phyloP scores from a whole-genome alignment of 148 eudicot genomes.

The Dysphania ambrosioides region DNA sequence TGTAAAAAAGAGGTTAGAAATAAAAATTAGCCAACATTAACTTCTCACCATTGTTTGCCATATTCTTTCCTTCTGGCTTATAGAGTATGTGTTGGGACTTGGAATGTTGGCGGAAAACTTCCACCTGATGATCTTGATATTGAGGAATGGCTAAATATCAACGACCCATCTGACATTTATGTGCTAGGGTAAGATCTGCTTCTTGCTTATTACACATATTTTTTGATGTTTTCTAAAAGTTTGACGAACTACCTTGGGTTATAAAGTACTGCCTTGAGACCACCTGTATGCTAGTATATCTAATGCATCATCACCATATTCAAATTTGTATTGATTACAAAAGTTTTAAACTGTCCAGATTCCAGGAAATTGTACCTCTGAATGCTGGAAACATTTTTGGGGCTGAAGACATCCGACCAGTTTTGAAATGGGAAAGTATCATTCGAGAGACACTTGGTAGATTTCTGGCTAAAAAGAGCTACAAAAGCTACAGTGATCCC shows the following conservation, averaged over 20 bases:
- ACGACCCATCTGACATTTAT: constrained; percentile 81
- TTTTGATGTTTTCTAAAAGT: not conserved
- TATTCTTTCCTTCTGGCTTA: constrained; percentile 14
- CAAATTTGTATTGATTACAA: not conserved
- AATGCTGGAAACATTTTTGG: constrained; percentile 95
- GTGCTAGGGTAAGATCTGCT: constrained; percentile 73
- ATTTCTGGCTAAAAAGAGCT: constrained; percentile 48
- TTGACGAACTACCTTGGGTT: not conserved
- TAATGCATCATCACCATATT: too few species aligned
- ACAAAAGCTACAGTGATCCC: constrained; percentile 81
- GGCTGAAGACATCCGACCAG: constrained; percentile 82
- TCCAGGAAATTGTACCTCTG: constrained; percentile 91
- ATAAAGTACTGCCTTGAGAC: not conserved
- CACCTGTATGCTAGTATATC: constrained; percentile 1
- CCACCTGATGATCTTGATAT: constrained; percentile 84
- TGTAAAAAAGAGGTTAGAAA: too few species aligned
- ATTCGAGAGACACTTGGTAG: constrained; percentile 66
- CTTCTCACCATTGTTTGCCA: not conserved
- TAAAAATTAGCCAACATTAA: too few species aligned
- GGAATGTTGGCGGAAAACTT: constrained; percentile 84
- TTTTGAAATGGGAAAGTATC: constrained; percentile 71
- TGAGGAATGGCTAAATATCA: constrained; percentile 71
- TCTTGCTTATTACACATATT: not conserved
- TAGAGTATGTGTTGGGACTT: constrained; percentile 82
- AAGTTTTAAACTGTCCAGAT: constrained; percentile 40